Conservation (phyloP, 768 basidiomycete species). For the Mycena sanguinolenta region DNA sequence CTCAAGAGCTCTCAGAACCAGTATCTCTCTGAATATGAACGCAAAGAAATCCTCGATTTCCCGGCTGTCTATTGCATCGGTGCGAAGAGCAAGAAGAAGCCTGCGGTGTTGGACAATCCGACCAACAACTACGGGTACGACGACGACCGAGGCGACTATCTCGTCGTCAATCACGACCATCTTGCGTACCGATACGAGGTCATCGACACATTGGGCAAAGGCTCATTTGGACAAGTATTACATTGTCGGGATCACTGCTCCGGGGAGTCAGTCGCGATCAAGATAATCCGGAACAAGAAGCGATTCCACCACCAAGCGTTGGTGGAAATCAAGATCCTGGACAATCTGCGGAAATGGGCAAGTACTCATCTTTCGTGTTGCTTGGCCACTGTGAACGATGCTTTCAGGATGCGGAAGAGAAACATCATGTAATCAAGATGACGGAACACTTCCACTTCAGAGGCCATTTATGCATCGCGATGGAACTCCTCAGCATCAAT, state of each 20-base stretch:
- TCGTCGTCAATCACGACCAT: conserved; percentile 91
- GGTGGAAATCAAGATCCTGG: conserved; percentile 99
- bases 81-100: conserved; percentile 85
- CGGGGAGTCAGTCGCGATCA: conserved; percentile 97
- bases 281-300: conserved; percentile 99
- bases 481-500: conserved; percentile 98
- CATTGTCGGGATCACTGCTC: conserved; percentile 96
- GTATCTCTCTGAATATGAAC: conserved; percentile 88
- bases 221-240: conserved; percentile 97
- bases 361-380: conserved; percentile 45
- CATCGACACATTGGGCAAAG: conserved; percentile 93
- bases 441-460: conserved; percentile 99
- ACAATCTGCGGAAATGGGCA: conserved; percentile 98
- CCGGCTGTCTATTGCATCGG: conserved; percentile 88
- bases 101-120: conserved; percentile 76
- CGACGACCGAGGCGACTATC: conserved; percentile 98
- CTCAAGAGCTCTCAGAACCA: conserved; percentile 76
- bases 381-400: conserved; percentile 8
- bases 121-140: conserved; percentile 96
- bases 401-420: conserved; percentile 91
- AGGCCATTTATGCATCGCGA: conserved; percentile 97
- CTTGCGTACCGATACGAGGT: conserved; percentile 98
- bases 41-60: conserved; percentile 92
- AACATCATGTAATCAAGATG: conserved; percentile 98
- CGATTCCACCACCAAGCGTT: conserved; percentile 98